A percentile compares a stretch with the other conserved stretches of the same genome.
Conservation (phyloP, 2,329 filamentous ascomycete species). For the Arthrobotrys pseudoclavata region DNA sequence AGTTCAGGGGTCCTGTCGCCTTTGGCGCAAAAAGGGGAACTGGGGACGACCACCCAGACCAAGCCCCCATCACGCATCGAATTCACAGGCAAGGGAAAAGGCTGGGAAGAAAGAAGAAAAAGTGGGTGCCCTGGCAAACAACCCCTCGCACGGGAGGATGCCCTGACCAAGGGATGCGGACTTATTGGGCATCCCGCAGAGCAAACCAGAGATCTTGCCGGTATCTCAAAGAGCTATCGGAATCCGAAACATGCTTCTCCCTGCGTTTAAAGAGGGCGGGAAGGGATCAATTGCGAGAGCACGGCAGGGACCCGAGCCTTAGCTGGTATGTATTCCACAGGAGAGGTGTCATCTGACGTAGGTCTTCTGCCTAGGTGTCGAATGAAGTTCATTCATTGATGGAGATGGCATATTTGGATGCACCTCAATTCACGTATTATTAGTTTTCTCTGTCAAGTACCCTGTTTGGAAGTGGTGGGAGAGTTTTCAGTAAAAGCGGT, state of each 20-base stretch:
- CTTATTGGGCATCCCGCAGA: conserved; percentile 34
- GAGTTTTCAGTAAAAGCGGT: conserved; percentile 37
- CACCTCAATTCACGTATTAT: conserved; percentile 8
- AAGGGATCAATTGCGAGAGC: conserved; percentile 31
- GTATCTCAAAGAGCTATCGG: conserved; percentile 38
- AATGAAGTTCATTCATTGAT: conserved; percentile 29
- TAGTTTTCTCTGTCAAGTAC: conserved; percentile 41
- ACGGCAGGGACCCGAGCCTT: conserved; percentile 11
- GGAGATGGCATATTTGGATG: conserved; percentile 36
- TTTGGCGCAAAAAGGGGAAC: conserved; percentile 59
- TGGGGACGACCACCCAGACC: conserved; percentile 48
- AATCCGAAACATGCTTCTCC: conserved; percentile 36
- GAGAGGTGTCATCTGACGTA: conserved; percentile 41
- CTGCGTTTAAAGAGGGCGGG: conserved; percentile 35
- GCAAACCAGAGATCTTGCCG: conserved; percentile 35
- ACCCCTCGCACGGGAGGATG: conserved; percentile 50
- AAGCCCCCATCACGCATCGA: conserved; percentile 37
- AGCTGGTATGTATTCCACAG: neutral
- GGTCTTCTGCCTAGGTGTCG: conserved; percentile 36
- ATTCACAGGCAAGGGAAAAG: conserved; percentile 47
- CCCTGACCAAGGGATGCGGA: conserved; percentile 31
- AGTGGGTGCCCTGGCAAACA: conserved; percentile 35
- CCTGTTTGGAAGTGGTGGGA: conserved; percentile 34
- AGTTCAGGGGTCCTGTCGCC: conserved; percentile 56
- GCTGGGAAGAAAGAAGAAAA: neutral